Base-by-base conservation (phyloP, 352 stramenopile species). In the Phytopythium oedochilum region DNA sequence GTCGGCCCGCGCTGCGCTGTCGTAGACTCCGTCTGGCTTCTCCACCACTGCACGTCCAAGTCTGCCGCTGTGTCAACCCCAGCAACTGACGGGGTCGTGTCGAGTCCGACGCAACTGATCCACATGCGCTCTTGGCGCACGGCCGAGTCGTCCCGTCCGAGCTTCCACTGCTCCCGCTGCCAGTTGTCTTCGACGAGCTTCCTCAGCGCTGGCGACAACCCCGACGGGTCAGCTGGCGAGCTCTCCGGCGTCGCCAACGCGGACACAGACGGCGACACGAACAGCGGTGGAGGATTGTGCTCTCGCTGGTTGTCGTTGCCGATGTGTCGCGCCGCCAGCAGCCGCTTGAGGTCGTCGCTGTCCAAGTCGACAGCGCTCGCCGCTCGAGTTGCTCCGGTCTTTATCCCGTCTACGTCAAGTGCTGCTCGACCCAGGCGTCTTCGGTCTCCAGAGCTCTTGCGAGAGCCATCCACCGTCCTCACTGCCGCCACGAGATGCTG, bases 121-220 rank as follows among this genome's bases (percentile, higher is more conserved):
- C 59, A 61, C 66, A 83, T 65, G 39, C 73, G 70, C 46, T 83
- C 70, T 22, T 70, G 70, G 42, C 64, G 70, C 6, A 78, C 29
- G n/a, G 57, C 55, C 1, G 60, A 52, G 26, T 59, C 55, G 8
- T 53, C 52, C 32, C 50, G 44, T 2, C 50, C 52, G 15, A 57
- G 9, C 47, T 46, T 31, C 45, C 66, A 62, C 43, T 72, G 61
- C 45, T 61, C 61, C 29, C 64, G 61, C 44, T 70, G 45, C 79
- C 77, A 89, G 34, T 87, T 79, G 5, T 69, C 71, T 45, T 89
- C 79, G 5, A 89, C 62, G 10, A 88, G 63, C 31, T 74, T 60
- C 5, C 79, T 52, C 28, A 89, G 72, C 14, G 70, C 55, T 31
- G 74, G 65, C 23, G 76, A 68, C 10, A 89, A 59, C 8, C 76